phyloP scores from a whole-genome alignment of 768 basidiomycete species.

The Rhizopogon vulgaris region DNA sequence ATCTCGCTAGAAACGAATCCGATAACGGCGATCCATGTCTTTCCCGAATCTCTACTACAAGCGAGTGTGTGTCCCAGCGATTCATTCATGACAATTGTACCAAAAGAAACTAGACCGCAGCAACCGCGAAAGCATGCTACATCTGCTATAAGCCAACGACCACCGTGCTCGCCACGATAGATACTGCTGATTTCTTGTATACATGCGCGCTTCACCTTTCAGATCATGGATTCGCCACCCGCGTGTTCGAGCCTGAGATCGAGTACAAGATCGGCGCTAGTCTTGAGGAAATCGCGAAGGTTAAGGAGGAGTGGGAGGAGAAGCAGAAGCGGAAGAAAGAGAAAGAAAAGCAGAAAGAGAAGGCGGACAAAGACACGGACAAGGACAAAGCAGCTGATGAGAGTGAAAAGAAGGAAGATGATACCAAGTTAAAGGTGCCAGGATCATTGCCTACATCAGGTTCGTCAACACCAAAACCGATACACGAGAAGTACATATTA shows the following conservation, averaged over 20 bases:
- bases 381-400: conserved; percentile 26
- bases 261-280: conserved; percentile 30
- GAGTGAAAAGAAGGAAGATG: conserved; percentile 31
- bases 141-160: conserved; percentile 76
- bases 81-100: conserved; percentile 2
- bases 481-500: conserved; percentile 73
- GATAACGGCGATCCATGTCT: conserved; percentile 38
- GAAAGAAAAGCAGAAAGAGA: conserved; percentile 45
- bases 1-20: too few species aligned
- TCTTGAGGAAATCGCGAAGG: conserved; percentile 70
- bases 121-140: conserved; percentile 72
- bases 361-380: conserved; percentile 29
- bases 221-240: conserved; percentile 70
- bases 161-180: conserved; percentile 78
- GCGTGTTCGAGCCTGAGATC: conserved; percentile 38
- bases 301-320: conserved; percentile 77
- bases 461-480: conserved; percentile 31
- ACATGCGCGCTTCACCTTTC: conserved; percentile 75
- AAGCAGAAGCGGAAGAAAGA: conserved; percentile 58
- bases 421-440: conserved; percentile 17
- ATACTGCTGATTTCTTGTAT: conserved; percentile 83
- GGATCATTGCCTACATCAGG: conserved; percentile 23
- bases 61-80: conserved; percentile 54
- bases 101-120: conserved; percentile 51
- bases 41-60: conserved; percentile 88